A percentile compares a stretch with the other conserved stretches of the same genome.
Conservation (phyloP, 2,329 filamentous ascomycete species). For the Cladosporium sp. region DNA sequence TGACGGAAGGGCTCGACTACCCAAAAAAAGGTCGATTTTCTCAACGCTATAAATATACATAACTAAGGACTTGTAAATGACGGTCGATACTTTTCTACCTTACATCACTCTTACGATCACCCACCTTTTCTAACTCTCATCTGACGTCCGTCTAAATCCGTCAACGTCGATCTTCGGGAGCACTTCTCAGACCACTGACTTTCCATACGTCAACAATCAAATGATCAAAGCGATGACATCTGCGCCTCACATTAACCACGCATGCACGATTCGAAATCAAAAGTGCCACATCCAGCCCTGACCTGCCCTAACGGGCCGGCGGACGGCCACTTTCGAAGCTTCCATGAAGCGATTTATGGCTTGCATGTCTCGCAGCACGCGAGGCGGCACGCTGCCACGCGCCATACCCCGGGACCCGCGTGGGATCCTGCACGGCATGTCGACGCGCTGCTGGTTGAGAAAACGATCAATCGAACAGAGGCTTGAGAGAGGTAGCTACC, state of each 20-base stretch:
- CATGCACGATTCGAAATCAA: not conserved
- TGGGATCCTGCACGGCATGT: not conserved
- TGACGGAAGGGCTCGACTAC: slow-evolving; percentile 3
- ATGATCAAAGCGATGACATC: not conserved
- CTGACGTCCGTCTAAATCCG: not conserved
- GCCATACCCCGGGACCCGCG: not conserved
- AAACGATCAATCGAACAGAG: not conserved
- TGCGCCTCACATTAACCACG: not conserved
- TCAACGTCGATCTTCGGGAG: not conserved
- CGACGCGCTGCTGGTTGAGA: not conserved
- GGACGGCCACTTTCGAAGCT: not conserved
- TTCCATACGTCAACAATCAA: not conserved
- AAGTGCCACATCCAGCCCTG: not conserved
- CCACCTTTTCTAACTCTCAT: not conserved
- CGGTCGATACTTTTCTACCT: slow-evolving; percentile 5
- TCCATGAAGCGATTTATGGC: not conserved
- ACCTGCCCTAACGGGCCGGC: not conserved
- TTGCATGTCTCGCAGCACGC: slow-evolving; percentile 13
- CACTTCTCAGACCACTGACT: not conserved
- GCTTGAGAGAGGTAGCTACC: not conserved
- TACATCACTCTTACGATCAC: not conserved
- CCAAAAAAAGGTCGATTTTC: slow-evolving; percentile 7
- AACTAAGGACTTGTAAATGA: slow-evolving; percentile 12
- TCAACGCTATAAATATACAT: slow-evolving; percentile 11
- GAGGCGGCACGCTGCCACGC: not conserved